These are phyloP conservation scores for Boletellus emodensis DNA, from an alignment of 768 basidiomycete genomes.

Conservation along the genomic window DNA sequence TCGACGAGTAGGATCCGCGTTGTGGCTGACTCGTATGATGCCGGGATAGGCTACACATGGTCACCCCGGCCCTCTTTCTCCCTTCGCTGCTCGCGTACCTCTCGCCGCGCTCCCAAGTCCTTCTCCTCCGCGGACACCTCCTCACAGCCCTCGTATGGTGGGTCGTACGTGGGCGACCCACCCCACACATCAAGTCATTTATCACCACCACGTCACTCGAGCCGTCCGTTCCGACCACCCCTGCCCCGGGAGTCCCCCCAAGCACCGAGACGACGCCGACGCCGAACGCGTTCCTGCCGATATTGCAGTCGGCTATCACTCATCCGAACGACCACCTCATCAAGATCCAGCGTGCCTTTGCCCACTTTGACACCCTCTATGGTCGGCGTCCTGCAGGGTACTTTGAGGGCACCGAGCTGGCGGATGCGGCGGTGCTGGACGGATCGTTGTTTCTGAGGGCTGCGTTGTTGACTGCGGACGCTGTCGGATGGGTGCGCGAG, in stretches of 20 bases:
- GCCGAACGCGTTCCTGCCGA: constrained; percentile 39
- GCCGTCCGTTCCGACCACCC: constrained; percentile 5
- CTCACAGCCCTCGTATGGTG: constrained; percentile 22
- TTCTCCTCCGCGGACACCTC: constrained; percentile 31
- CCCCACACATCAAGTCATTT: constrained; percentile 30
- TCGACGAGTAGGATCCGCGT: no score
- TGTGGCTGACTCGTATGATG: background rate
- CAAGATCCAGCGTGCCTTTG: constrained; percentile 34
- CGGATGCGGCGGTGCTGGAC: constrained; percentile 31
- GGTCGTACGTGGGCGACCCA: constrained; percentile 28
- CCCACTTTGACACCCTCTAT: constrained; percentile 32
- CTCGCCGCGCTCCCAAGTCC: constrained; percentile 14
- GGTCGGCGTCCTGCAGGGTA: constrained; percentile 25
- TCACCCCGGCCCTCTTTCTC: constrained; percentile 32
- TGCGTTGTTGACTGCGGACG: constrained; percentile 29
- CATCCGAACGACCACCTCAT: constrained; percentile 34
- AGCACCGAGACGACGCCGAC: constrained; percentile 12
- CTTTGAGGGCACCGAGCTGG: constrained; percentile 27
- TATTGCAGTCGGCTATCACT: constrained; percentile 36
- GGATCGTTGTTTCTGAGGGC: constrained; percentile 35
- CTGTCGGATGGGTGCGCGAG: constrained; percentile 40
- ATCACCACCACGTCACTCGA: constrained; percentile 24
- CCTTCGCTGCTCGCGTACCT: constrained; percentile 20
- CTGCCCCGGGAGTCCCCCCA: background rate
- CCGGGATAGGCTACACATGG: constrained; percentile 23